These are phyloP conservation scores for Daldinia caldariorum DNA, from an alignment of 495 filamentous ascomycete genomes.

Conservation along the genomic window DNA sequence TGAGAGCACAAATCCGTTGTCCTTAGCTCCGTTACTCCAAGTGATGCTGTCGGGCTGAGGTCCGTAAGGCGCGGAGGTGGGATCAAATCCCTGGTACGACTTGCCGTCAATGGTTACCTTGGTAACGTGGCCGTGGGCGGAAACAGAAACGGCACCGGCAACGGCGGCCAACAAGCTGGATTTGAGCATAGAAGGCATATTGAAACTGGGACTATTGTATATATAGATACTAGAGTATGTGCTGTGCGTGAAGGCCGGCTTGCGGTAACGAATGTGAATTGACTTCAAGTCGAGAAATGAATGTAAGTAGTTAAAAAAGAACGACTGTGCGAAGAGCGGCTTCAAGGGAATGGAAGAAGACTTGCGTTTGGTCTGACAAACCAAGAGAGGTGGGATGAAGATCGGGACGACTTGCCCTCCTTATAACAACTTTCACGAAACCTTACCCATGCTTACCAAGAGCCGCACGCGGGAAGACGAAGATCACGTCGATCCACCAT, in stretches of 20 bases:
- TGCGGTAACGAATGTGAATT: constrained; percentile 26
- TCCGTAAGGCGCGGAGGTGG: constrained; percentile 52
- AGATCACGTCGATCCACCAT: constrained; percentile 29
- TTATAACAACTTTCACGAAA: background rate
- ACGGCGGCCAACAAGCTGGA: constrained; percentile 55
- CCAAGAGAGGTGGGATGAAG: background rate
- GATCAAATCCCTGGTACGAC: constrained; percentile 59
- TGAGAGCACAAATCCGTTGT: constrained; percentile 68
- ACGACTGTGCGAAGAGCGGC: background rate
- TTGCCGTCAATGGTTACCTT: constrained; percentile 67
- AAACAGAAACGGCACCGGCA: constrained; percentile 62
- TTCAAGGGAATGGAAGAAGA: background rate
- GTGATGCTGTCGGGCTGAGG: constrained; percentile 60
- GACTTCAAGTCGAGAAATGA: constrained; percentile 29
- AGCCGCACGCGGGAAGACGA: constrained; percentile 9
- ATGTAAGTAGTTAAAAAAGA: constrained; percentile 9
- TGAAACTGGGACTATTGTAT: background rate
- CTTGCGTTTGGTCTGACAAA: background rate
- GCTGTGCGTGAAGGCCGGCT: constrained; percentile 7
- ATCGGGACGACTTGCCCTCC: background rate
- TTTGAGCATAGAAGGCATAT: constrained; percentile 16
- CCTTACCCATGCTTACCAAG: background rate
- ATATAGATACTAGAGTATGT: background rate
- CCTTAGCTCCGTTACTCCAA: constrained; percentile 65
- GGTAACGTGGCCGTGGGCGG: constrained; percentile 68